Percentiles rank a stretch among this genome's conserved stretches.
These are phyloP conservation scores for Amanita phalloides DNA, from an alignment of 768 basidiomycete genomes.

Conservation along the genomic window DNA sequence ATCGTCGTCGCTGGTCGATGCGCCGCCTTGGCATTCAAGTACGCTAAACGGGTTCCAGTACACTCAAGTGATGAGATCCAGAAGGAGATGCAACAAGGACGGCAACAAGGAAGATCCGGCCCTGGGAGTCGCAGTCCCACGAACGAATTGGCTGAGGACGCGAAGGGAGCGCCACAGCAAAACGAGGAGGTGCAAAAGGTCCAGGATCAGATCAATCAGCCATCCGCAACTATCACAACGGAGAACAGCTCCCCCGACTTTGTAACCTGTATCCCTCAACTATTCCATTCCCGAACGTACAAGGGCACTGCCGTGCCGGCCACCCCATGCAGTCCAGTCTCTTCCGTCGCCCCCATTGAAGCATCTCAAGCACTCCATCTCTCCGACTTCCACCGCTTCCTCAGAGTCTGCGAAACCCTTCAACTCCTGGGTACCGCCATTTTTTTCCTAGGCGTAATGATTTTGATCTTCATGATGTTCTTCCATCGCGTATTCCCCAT, in stretches of 20 bases:
- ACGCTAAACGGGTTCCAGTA: not conserved
- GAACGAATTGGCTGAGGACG: not conserved
- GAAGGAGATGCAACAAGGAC: not conserved
- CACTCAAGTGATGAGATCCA: not conserved
- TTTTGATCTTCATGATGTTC: constrained; percentile 4
- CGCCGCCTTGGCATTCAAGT: not conserved
- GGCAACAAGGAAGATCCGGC: not conserved
- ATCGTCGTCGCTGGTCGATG: constrained; percentile 4
- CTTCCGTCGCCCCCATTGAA: not conserved
- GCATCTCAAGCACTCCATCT: not conserved
- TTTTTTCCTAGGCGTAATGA: constrained; percentile 1
- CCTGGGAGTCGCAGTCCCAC: too few relatives aligned
- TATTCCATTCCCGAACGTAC: not conserved
- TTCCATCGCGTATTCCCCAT: not conserved
- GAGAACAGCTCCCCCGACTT: not conserved
- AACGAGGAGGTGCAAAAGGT: not conserved
- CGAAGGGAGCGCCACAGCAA: too few relatives aligned
- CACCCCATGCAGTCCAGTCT: not conserved
- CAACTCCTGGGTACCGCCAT: constrained; percentile 1
- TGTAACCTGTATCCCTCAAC: not conserved
- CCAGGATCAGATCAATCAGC: not conserved
- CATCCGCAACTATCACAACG: not conserved
- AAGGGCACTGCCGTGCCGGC: not conserved
- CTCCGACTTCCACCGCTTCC: not conserved
- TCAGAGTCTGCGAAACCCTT: constrained; percentile 1